Evolutionary conservation across 345 rosid genomes (phyloP).

Genomic region (Eucalyptus tenuipes): DNA sequence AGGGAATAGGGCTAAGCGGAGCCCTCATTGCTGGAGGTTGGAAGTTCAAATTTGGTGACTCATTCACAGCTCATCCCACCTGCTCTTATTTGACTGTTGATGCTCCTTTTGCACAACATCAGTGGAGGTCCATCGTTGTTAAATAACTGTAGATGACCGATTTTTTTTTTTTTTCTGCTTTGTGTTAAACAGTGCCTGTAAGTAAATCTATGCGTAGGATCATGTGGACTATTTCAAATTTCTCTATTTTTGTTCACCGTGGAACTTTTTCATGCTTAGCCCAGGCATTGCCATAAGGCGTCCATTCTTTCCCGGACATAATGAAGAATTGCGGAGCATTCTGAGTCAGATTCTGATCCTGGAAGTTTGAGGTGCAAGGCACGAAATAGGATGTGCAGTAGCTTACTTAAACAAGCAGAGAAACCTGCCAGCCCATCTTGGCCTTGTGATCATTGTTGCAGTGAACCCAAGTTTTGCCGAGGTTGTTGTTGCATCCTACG

Average conservation of each 20-base stretch:
- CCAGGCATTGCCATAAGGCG: slow-evolving; percentile 12
- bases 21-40: too few relatives aligned
- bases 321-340: slow-evolving; percentile 25
- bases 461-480: slow-evolving; percentile 55
- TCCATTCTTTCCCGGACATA: neutral
- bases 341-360: slow-evolving; percentile 8
- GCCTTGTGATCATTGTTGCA: slow-evolving; percentile 81
- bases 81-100: too few relatives aligned
- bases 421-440: slow-evolving; percentile 11
- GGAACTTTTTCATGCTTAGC: neutral
- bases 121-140: too few relatives aligned
- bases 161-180: neutral
- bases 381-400: slow-evolving; percentile 47
- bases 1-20: too few relatives aligned
- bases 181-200: neutral
- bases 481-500: slow-evolving; percentile 85
- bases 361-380: slow-evolving; percentile 2
- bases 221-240: neutral
- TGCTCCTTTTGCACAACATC: too few relatives aligned
- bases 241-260: neutral
- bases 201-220: too few relatives aligned
- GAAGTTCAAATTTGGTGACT: too few relatives aligned
- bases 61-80: too few relatives aligned
- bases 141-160: too few relatives aligned
- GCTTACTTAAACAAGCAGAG: slow-evolving; percentile 21